phyloP scores from a whole-genome alignment of 768 basidiomycete species.

The Suillus luteus region DNA sequence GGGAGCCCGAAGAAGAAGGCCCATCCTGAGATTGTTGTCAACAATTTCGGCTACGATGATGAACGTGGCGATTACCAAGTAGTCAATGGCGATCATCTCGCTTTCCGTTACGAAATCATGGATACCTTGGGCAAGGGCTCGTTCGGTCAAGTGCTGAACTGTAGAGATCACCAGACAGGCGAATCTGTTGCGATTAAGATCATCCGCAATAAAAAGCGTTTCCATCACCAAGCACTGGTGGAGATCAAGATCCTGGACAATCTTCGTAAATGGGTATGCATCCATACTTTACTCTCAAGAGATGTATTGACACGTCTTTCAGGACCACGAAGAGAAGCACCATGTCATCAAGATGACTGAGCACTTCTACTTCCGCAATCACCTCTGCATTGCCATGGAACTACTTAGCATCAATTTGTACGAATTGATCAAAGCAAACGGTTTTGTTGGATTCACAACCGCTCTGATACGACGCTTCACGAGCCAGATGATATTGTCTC shows the following conservation, averaged over 20 bases:
- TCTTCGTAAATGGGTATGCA: constrained; percentile 90
- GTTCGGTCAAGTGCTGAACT: constrained; percentile 95
- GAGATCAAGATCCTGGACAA: constrained; percentile 99
- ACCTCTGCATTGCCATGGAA: constrained; percentile 98
- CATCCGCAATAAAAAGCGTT: constrained; percentile 98
- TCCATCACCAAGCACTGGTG: constrained; percentile 97
- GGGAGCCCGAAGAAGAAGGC: constrained; percentile 85
- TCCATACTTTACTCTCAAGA: neutral
- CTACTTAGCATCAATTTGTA: constrained; percentile 97
- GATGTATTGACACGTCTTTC: constrained; percentile 5
- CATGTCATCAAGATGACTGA: constrained; percentile 98
- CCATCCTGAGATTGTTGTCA: constrained; percentile 65
- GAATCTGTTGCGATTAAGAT: constrained; percentile 99
- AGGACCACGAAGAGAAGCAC: constrained; percentile 97
- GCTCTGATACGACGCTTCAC: constrained; percentile 94
- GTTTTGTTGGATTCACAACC: constrained; percentile 97
- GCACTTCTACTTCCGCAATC: constrained; percentile 96
- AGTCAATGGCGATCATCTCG: constrained; percentile 88
- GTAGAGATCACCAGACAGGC: constrained; percentile 93
- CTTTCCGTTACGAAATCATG: constrained; percentile 94
- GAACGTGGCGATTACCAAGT: constrained; percentile 97
- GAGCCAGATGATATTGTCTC: constrained; percentile 89
- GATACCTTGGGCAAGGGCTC: constrained; percentile 96
- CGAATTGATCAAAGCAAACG: constrained; percentile 98
- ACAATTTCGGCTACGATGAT: constrained; percentile 97